Conservation (phyloP, 768 basidiomycete species). For the Clathrus columnatus region DNA sequence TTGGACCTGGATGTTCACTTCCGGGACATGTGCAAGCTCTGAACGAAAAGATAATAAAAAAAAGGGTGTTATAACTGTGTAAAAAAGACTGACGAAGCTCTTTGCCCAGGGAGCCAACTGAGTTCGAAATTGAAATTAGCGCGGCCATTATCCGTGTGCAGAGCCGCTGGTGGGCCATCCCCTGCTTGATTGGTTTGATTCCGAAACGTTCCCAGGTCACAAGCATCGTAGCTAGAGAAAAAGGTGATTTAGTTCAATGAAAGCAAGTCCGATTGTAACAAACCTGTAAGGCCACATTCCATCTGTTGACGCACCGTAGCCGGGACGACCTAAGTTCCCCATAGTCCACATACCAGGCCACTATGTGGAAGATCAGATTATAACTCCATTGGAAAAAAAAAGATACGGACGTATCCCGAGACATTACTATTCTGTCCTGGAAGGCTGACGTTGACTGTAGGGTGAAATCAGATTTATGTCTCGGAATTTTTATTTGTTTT, state of each 20-base stretch:
- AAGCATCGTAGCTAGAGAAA: conserved; percentile 36
- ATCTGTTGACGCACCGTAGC: conserved; percentile 71
- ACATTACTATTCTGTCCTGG: conserved; percentile 52
- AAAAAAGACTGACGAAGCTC: conserved; percentile 46
- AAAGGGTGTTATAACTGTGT: background rate
- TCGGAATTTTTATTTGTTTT: no score
- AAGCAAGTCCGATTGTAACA: conserved; percentile 16
- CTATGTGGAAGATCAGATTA: conserved; percentile 24
- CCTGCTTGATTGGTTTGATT: conserved; percentile 36
- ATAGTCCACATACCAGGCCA: conserved; percentile 88
- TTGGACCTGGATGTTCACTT: conserved; percentile 70
- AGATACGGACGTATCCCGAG: conserved; percentile 32
- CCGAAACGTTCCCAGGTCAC: conserved; percentile 51
- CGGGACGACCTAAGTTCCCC: conserved; percentile 80
- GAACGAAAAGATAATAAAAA: background rate
- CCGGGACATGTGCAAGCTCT: conserved; percentile 70
- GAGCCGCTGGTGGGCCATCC: conserved; percentile 46
- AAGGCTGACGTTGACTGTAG: conserved; percentile 37
- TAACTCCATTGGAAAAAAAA: background rate
- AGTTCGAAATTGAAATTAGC: conserved; percentile 48
- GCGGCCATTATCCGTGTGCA: conserved; percentile 40
- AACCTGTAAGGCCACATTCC: conserved; percentile 80
- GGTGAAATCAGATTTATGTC: no score
- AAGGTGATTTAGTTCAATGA: background rate
- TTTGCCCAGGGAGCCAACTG: conserved; percentile 71